These are phyloP conservation scores for Primulina huaijiensis DNA, from an alignment of 257 asterid species.

Conservation along the genomic window DNA sequence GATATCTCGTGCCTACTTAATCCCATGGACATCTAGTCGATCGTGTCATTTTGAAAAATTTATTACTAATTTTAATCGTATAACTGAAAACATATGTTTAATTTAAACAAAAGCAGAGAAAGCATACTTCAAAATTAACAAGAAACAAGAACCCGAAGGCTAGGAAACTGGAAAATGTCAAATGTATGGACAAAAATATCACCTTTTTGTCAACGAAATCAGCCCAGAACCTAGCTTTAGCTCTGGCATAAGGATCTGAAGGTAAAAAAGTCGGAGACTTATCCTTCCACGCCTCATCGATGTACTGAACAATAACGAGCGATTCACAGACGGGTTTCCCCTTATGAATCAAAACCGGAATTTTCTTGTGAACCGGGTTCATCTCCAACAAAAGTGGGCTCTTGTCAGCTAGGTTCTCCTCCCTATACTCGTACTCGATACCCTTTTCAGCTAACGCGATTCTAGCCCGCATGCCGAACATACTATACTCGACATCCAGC, in stretches of 20 bases:
- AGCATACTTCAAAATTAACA: too few species aligned
- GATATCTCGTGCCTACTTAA: too few species aligned
- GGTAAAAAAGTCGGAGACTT: neutral
- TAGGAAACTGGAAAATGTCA: too few species aligned
- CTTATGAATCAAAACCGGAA: slow-evolving; percentile 6
- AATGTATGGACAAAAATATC: too few species aligned
- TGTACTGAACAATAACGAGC: neutral
- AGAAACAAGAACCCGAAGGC: too few species aligned
- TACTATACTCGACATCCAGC: neutral
- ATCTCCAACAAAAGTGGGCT: slow-evolving; percentile 2
- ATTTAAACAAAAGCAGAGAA: too few species aligned
- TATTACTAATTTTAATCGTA: too few species aligned
- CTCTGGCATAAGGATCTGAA: neutral
- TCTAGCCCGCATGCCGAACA: slow-evolving; percentile 1
- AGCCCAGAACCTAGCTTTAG: slow-evolving; percentile 17
- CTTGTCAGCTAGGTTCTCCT: slow-evolving; percentile 7
- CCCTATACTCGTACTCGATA: slow-evolving; percentile 1
- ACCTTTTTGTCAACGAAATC: slow-evolving; percentile 9
- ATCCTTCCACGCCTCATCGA: neutral
- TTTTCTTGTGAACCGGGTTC: slow-evolving; percentile 16
- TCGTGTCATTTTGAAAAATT: too few species aligned
- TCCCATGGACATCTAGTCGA: too few species aligned
- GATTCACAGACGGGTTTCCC: slow-evolving; percentile 8
- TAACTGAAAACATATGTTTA: too few species aligned
- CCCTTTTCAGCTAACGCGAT: slow-evolving; percentile 5